These are phyloP conservation scores for Elsinoe perseae DNA, from an alignment of 2,329 filamentous ascomycete species.

Conservation along the genomic window DNA sequence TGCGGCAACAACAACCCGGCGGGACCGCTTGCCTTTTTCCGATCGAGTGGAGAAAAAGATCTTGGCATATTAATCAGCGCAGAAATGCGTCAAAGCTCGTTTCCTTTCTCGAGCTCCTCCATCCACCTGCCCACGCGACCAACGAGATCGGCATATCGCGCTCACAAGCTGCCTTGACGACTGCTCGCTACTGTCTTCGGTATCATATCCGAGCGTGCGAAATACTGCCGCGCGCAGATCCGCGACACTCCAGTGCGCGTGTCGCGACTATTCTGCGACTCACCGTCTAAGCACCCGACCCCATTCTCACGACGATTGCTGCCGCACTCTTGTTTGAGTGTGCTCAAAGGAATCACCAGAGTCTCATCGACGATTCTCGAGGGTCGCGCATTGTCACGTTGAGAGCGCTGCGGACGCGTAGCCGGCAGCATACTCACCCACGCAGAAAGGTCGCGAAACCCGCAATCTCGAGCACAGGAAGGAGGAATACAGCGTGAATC, in stretches of 20 bases:
- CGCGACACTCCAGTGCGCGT: not conserved
- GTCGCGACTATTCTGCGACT: not conserved
- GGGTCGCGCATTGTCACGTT: no score
- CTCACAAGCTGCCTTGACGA: not conserved
- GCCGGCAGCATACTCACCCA: no score
- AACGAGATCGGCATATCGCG: not conserved
- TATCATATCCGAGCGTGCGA: not conserved
- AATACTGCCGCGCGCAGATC: not conserved
- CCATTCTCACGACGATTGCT: not conserved
- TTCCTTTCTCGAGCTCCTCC: not conserved
- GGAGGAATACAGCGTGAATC: not conserved
- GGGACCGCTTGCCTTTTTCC: not conserved
- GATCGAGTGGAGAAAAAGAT: not conserved
- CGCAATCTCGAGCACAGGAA: not conserved
- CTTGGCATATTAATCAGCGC: constrained; percentile 1
- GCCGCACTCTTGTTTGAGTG: not conserved
- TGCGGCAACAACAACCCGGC: constrained; percentile 3
- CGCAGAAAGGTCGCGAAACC: no score
- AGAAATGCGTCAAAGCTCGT: not conserved
- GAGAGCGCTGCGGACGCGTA: no score
- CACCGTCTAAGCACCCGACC: not conserved
- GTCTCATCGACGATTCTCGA: no score
- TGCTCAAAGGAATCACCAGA: not conserved
- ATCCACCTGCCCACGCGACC: not conserved
- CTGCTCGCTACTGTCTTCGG: not conserved